Evolutionary conservation across 495 filamentous ascomycete species (phyloP), one percentile per base, ranked within the genome.

Genomic region (Xylaria flabelliformis): DNA sequence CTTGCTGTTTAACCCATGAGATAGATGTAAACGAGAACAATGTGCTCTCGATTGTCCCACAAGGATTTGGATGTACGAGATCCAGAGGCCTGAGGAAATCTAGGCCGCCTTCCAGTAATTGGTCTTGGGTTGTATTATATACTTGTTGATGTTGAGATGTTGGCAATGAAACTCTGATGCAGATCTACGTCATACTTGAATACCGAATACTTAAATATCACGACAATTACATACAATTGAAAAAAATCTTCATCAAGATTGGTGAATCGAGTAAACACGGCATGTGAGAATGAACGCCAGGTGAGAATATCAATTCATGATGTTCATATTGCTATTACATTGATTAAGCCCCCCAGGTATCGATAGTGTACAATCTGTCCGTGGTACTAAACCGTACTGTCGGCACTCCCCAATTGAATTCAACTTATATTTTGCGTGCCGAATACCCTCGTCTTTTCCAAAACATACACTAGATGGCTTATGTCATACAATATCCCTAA

Each of bases 301-400:
- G 19, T 7, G 24, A 44, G 13, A n/a, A 44, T 19, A 10, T 24
- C 3, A 32, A 17, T 51, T 50, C 55, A 61, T 21, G n/a, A 64
- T 44, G 13, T 64, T 71, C 21, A 36, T 36, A 19, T 55, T 56
- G 29, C 48, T 64, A 53, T 55, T 64, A 53, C 19, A 15, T 64
- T 10, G 24, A 24, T n/a, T 17, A n/a, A 53, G 44, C 46, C 34
- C n/a, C 46, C 13, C 5, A 56, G 59, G 19, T 71, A 64, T 71
- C 32, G 32, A 71, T 64, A 56, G 48, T 56, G 69, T 71, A 71
- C 59, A 64, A 64, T 71, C 69, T 71, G 61, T 24, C n/a, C 56
- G 21, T 64, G 44, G 42, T 29, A 34, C 58, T 42, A 44, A 44
- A 48, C 46, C 51, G 24, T 5, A 42, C 13, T 42, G 32, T 34